Conservation (phyloP, 2,329 filamentous ascomycete genomes). For the Pseudocercospora fuligena region DNA sequence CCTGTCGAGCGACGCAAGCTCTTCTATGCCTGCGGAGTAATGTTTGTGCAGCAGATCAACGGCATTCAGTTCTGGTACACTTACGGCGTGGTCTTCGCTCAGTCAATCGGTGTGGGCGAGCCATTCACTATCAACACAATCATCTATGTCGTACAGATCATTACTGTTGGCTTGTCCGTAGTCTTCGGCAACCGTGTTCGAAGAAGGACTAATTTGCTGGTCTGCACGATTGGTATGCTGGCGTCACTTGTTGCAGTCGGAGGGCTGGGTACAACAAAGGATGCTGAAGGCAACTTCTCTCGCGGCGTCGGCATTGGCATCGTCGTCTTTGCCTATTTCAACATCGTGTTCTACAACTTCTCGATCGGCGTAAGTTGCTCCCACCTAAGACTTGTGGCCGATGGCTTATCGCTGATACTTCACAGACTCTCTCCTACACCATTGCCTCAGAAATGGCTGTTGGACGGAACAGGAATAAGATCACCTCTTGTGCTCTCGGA, state of each 20-base stretch:
- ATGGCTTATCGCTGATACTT: not conserved
- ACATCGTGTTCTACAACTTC: slow-evolving; percentile 33
- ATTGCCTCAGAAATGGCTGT: slow-evolving; percentile 52
- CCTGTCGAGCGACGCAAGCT: slow-evolving; percentile 55
- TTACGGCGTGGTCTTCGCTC: slow-evolving; percentile 31
- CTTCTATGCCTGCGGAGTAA: slow-evolving; percentile 50
- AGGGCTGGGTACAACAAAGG: slow-evolving; percentile 30
- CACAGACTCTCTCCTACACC: slow-evolving; percentile 27
- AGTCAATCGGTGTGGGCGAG: slow-evolving; percentile 32
- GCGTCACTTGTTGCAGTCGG: slow-evolving; percentile 28
- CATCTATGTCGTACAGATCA: slow-evolving; percentile 32
- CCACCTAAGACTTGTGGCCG: not conserved
- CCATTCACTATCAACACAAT: slow-evolving; percentile 33
- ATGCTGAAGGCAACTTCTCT: slow-evolving; percentile 24
- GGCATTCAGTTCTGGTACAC: slow-evolving; percentile 49
- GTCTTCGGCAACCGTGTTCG: slow-evolving; percentile 30
- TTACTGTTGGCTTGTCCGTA: slow-evolving; percentile 29
- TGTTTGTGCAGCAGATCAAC: slow-evolving; percentile 56
- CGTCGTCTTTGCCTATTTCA: slow-evolving; percentile 31
- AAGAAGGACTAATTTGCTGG: slow-evolving; percentile 28
- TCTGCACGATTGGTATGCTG: slow-evolving; percentile 30
- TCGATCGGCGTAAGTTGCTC: slow-evolving; percentile 24
- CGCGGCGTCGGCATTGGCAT: slow-evolving; percentile 30
- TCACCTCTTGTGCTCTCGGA: slow-evolving; percentile 50
- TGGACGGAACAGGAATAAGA: slow-evolving; percentile 55